Percentiles rank a stretch among this genome's conserved stretches.
Evolutionary conservation across 495 filamentous ascomycete species (phyloP).

Genomic region (Cladorrhinum samala): DNA sequence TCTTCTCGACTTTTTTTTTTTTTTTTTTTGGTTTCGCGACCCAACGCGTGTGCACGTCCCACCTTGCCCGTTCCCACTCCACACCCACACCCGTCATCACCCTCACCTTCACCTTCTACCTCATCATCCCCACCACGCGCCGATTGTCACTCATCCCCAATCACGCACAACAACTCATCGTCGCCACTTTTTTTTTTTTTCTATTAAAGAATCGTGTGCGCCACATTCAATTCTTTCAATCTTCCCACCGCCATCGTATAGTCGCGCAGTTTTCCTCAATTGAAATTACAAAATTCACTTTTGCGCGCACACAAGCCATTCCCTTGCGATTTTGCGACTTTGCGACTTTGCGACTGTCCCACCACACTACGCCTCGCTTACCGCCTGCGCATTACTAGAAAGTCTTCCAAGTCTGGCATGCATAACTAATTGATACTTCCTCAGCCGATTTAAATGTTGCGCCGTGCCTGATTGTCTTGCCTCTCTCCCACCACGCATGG

Average conservation of each 20-base stretch:
- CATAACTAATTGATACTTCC: constrained; percentile 8
- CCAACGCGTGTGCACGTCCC: constrained; percentile 33
- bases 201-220: constrained; percentile 3
- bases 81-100: constrained; percentile 15
- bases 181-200: constrained; percentile 6
- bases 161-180: constrained; percentile 8
- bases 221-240: not conserved
- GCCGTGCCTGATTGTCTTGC: constrained; percentile 7
- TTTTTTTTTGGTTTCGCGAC: constrained; percentile 16
- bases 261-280: no score
- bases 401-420: constrained; percentile 8
- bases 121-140: constrained; percentile 14
- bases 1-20: constrained; percentile 13
- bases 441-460: constrained; percentile 29
- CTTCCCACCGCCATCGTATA: no score
- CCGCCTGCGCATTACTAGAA: no score
- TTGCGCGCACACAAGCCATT: no score
- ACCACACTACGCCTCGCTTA: not conserved
- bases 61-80: constrained; percentile 12
- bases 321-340: not conserved
- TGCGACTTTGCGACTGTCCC: not conserved
- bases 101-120: constrained; percentile 6
- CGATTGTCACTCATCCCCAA: not conserved
- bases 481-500: constrained; percentile 35
- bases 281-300: no score